A percentile compares a stretch with the other conserved stretches of the same genome.
Conservation (phyloP, 768 basidiomycete genomes). For the Polyporus arcularius region DNA sequence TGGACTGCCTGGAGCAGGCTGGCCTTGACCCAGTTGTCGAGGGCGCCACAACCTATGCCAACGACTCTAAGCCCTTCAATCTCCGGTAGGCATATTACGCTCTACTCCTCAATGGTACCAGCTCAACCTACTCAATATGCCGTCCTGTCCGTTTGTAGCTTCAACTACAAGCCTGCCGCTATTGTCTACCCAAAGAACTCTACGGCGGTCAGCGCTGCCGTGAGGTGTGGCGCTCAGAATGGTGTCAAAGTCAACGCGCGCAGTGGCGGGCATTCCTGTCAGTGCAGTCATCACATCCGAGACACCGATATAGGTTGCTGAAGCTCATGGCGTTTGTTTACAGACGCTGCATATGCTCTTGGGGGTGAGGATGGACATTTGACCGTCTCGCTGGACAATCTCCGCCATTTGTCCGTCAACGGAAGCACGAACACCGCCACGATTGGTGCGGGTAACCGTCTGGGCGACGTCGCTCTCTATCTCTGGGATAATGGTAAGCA, state of each 20-base stretch:
- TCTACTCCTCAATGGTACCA: too few species aligned
- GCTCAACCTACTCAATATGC: too few species aligned
- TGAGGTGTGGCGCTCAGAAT: not conserved
- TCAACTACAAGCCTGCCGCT: not conserved
- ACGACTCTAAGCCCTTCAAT: not conserved
- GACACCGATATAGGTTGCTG: not conserved
- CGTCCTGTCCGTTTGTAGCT: too few species aligned
- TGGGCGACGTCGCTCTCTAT: constrained; percentile 3
- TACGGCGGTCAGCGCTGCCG: not conserved
- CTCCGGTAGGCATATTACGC: not conserved
- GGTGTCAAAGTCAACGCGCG: constrained; percentile 6
- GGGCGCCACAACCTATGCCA: not conserved
- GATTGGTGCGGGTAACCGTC: constrained; percentile 1
- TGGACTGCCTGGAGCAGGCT: not conserved
- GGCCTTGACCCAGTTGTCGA: not conserved
- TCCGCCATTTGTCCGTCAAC: not conserved
- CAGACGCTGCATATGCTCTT: constrained; percentile 2
- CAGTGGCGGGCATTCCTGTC: constrained; percentile 1
- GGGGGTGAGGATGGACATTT: constrained; percentile 3
- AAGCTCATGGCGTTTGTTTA: not conserved
- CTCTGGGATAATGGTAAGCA: constrained; percentile 3
- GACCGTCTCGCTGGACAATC: constrained; percentile 3
- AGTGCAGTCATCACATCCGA: not conserved
- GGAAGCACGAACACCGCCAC: not conserved
- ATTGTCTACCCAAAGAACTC: not conserved